Conservation (phyloP, 768 basidiomycete genomes). For the Daedaleopsis nitida region DNA sequence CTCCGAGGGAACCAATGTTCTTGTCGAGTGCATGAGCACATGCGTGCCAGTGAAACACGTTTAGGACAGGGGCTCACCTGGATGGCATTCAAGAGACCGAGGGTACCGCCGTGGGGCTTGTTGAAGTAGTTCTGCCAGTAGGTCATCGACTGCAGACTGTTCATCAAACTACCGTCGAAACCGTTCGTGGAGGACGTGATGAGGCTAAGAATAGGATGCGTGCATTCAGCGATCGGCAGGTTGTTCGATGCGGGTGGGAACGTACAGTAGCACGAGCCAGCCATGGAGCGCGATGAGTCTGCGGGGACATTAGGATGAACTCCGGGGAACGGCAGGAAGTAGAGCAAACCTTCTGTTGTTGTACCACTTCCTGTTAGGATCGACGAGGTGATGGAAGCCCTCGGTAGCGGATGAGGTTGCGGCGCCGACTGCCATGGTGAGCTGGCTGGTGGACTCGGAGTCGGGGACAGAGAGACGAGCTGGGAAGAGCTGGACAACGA, state of each 20-base stretch:
- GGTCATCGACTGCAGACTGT: conserved; percentile 68
- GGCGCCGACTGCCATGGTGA: conserved; percentile 59
- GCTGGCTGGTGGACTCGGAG: conserved; percentile 15
- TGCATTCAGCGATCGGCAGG: neutral
- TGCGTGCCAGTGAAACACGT: neutral
- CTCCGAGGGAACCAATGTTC: conserved; percentile 72
- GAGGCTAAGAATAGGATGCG: conserved; percentile 41
- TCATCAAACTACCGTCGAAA: conserved; percentile 81
- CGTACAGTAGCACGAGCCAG: conserved; percentile 71
- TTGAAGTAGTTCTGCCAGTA: conserved; percentile 68
- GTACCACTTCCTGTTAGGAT: neutral
- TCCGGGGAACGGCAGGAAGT: conserved; percentile 15
- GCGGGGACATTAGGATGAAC: no score
- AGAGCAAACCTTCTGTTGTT: no score
- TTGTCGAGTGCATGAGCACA: conserved; percentile 33
- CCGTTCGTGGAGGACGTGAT: conserved; percentile 78
- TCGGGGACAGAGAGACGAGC: conserved; percentile 25
- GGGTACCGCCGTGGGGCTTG: conserved; percentile 52
- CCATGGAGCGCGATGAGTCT: conserved; percentile 53
- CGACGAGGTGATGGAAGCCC: conserved; percentile 33
- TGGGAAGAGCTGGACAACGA: conserved; percentile 25
- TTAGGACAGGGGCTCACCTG: conserved; percentile 48
- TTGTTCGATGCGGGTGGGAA: conserved; percentile 2
- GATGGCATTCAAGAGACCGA: conserved; percentile 75
- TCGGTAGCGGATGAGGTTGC: conserved; percentile 35